Evolutionary conservation across 805 yeast species (phyloP), one percentile per base, ranked within the genome.

Genomic region (Schwanniomyces yamadae): DNA sequence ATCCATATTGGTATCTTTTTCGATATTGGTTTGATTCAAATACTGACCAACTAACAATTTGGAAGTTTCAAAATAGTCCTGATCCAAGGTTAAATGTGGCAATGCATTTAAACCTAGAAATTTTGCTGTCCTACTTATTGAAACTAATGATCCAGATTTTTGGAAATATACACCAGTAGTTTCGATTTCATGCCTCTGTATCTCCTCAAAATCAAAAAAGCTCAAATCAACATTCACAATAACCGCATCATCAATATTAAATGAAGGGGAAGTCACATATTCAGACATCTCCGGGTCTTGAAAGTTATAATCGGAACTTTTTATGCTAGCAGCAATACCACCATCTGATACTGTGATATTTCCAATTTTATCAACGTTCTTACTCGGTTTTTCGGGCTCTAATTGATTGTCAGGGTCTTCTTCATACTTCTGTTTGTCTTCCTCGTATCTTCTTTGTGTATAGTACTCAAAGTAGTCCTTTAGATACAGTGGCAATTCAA

Each of bases 141-240:
- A 69, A 11, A 84, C 62, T 4, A 84, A 54, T 34, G 84, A 66
- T 0, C 95, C 95, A 1, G 77, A 61, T 14, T 72, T 69, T 42
- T 83, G 80, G 50, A 82, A 86, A 53, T 82, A 83, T 2, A 80
- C 69, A 0, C 89, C 90, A 16, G 62, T 60, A 8, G 85, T 60
- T 4, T 67, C 64, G 13, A 88, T 45, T 1, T 55, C 51, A 50
- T 80, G 79, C 36, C 62, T 66, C 21, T 77, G 70, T 6, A 61
- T 50, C 42, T 82, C 85, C 3, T 61, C 59, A 14, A 49, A 37
- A 52, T 81, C 82, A 16, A 51, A 54, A 8, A 75, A 21, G 15
- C 35, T 44, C 3, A 70, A 20, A 4, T 37, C 42, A 11, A 72
- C 32, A 4, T 44, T 41, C 4, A 73, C 65, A 9, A 59, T 33